A percentile compares a stretch with the other conserved stretches of the same genome.
phyloP scores from a whole-genome alignment of 2,329 filamentous ascomycete species.

The Alternaria conjuncta region DNA sequence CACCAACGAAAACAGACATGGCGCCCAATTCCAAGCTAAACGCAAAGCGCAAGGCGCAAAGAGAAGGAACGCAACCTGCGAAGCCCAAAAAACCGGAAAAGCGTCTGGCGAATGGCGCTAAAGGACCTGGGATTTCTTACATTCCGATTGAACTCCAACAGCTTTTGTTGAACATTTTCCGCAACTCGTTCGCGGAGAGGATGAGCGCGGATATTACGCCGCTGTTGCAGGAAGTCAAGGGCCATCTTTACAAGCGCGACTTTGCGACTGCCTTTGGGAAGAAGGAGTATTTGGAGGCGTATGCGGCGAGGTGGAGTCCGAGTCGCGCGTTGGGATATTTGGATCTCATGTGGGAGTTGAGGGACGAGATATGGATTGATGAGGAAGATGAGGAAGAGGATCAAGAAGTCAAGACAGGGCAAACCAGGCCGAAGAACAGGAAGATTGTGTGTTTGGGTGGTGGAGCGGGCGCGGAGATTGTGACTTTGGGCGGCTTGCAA shows the following conservation, averaged over 20 bases:
- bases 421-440: slow-evolving; percentile 11
- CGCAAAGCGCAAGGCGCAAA: slow-evolving; percentile 21
- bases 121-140: slow-evolving; percentile 11
- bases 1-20: slow-evolving; percentile 1
- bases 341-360: slow-evolving; percentile 58
- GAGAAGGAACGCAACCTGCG: slow-evolving; percentile 12
- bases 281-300: slow-evolving; percentile 75
- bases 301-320: slow-evolving; percentile 90
- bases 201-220: slow-evolving; percentile 56
- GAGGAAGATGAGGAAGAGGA: not conserved
- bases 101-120: slow-evolving; percentile 3
- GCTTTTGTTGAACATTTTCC: slow-evolving; percentile 75
- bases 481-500: slow-evolving; percentile 65
- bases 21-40: slow-evolving; percentile 20
- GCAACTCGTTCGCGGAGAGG: slow-evolving; percentile 62
- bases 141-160: slow-evolving; percentile 68
- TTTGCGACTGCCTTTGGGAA: slow-evolving; percentile 80
- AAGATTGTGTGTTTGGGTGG: slow-evolving; percentile 67
- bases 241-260: slow-evolving; percentile 83
- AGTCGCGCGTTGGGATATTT: slow-evolving; percentile 82
- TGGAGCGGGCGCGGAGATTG: slow-evolving; percentile 71
- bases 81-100: slow-evolving; percentile 4
- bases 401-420: not conserved
- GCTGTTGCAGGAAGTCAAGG: slow-evolving; percentile 81
- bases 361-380: slow-evolving; percentile 20